Evolutionary conservation across 73 alveolate species (phyloP).

Genomic region (Paramecium caudatum): DNA sequence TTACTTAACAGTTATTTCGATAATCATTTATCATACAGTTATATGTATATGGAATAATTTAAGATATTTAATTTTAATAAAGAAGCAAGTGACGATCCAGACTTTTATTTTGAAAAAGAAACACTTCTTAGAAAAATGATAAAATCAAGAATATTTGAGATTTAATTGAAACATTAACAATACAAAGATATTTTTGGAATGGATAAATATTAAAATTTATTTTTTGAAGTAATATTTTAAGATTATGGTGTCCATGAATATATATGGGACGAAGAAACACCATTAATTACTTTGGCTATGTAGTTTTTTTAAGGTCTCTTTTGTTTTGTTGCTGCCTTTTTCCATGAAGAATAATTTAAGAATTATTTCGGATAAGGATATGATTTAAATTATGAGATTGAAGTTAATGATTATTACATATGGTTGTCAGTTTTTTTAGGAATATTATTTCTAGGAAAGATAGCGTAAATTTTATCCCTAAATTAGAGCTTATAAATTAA

Average conservation of each 20-base stretch:
- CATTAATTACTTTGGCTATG: background rate
- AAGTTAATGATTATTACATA: background rate
- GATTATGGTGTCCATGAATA: conserved; percentile 64
- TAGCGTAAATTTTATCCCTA: background rate
- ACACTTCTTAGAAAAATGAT: conserved; percentile 27
- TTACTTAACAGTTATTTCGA: conserved; percentile 18
- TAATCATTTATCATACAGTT: conserved; percentile 55
- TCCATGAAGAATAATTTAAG: background rate
- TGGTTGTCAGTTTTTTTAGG: conserved; percentile 62
- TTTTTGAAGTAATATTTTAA: conserved; percentile 37
- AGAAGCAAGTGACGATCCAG: conserved; percentile 42
- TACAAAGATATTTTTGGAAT: conserved; percentile 16
- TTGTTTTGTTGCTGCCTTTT: conserved; percentile 40
- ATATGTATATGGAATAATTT: conserved; percentile 33
- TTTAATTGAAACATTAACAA: background rate
- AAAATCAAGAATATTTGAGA: background rate
- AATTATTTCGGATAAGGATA: conserved; percentile 2
- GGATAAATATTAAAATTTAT: conserved; percentile 31
- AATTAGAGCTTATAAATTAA: conserved; percentile 31
- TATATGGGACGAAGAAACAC: conserved; percentile 65
- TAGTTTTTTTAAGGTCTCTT: conserved; percentile 36
- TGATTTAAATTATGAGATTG: background rate
- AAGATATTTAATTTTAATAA: conserved; percentile 13
- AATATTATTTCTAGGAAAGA: background rate
- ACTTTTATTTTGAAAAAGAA: conserved; percentile 11